Evolutionary conservation across 1,139 yeast species (phyloP).

Genomic region (Saccharomyces hybrid): DNA sequence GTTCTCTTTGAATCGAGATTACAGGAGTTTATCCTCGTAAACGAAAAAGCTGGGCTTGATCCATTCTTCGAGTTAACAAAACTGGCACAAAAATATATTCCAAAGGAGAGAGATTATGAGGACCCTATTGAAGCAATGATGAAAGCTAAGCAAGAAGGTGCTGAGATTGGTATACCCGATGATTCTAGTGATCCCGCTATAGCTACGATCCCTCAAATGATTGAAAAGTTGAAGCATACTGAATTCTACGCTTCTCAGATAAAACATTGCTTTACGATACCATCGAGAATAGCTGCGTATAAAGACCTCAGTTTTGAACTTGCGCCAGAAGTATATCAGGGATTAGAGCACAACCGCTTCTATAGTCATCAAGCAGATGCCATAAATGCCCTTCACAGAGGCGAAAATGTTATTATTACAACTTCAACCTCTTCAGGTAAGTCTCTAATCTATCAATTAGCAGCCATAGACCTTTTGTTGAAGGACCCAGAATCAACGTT

Average conservation of each 20-base stretch:
- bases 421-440: slow-evolving; percentile 96
- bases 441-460: slow-evolving; percentile 82
- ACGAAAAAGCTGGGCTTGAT: slow-evolving; percentile 31
- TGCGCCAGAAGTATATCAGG: slow-evolving; percentile 41
- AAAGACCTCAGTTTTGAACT: slow-evolving; percentile 37
- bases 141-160: slow-evolving; percentile 16
- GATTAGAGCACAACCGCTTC: slow-evolving; percentile 45
- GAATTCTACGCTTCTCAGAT: slow-evolving; percentile 58
- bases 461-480: slow-evolving; percentile 52
- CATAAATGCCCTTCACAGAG: slow-evolving; percentile 45
- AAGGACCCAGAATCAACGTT: slow-evolving; percentile 57
- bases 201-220: slow-evolving; percentile 37
- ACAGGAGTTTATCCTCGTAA: slow-evolving; percentile 35
- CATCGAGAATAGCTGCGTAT: slow-evolving; percentile 41
- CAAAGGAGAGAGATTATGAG: slow-evolving; percentile 40
- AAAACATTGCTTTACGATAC: slow-evolving; percentile 38
- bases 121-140: slow-evolving; percentile 49
- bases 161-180: slow-evolving; percentile 18
- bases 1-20: slow-evolving; percentile 44
- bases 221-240: slow-evolving; percentile 40
- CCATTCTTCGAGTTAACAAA: slow-evolving; percentile 36
- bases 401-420: slow-evolving; percentile 69
- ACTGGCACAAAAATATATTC: slow-evolving; percentile 38
- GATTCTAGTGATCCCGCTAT: slow-evolving; percentile 27
- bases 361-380: slow-evolving; percentile 83